Percentiles rank a stretch among this genome's conserved stretches.
phyloP scores from a whole-genome alignment of 148 eudicot species.

The Mesembryanthemum crystallinum region DNA sequence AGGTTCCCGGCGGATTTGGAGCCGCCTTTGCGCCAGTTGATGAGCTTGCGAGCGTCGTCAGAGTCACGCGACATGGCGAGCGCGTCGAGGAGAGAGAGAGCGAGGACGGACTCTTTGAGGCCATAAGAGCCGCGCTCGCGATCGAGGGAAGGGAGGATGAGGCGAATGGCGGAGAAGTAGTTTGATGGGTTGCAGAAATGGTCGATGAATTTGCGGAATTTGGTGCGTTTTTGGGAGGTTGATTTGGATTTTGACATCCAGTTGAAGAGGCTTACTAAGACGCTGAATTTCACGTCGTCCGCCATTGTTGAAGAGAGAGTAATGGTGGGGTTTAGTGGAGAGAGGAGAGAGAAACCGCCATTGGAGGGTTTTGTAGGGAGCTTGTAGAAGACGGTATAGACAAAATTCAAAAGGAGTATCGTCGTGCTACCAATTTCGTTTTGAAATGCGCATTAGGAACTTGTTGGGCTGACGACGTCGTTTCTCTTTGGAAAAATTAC shows the following conservation, averaged over 20 bases:
- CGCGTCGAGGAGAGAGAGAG: slow-evolving; percentile 69
- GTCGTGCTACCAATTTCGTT: too few species aligned
- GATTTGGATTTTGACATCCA: slow-evolving; percentile 56
- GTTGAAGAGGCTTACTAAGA: slow-evolving; percentile 57
- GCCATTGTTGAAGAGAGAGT: slow-evolving; percentile 11
- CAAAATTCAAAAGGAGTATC: too few species aligned
- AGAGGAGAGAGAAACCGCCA: slow-evolving; percentile 29
- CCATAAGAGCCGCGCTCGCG: slow-evolving; percentile 88
- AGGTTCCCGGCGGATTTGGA: slow-evolving; percentile 50
- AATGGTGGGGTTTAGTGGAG: neutral
- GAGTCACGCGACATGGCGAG: slow-evolving; percentile 78
- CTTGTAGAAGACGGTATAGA: too few species aligned
- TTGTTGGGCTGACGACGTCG: too few species aligned
- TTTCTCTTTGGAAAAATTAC: too few species aligned
- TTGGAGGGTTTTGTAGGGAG: slow-evolving; percentile 17
- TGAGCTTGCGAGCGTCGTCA: slow-evolving; percentile 57
- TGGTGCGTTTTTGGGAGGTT: slow-evolving; percentile 47
- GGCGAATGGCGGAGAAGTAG: slow-evolving; percentile 65
- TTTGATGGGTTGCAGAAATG: slow-evolving; percentile 53
- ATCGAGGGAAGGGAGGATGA: slow-evolving; percentile 70
- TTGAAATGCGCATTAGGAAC: too few species aligned
- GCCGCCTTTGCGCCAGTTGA: slow-evolving; percentile 94
- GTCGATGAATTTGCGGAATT: slow-evolving; percentile 76
- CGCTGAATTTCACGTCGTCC: slow-evolving; percentile 56
- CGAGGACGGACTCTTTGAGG: slow-evolving; percentile 70